Conservation (phyloP, 495 filamentous ascomycete genomes). For the Talaromyces stipitatus region DNA sequence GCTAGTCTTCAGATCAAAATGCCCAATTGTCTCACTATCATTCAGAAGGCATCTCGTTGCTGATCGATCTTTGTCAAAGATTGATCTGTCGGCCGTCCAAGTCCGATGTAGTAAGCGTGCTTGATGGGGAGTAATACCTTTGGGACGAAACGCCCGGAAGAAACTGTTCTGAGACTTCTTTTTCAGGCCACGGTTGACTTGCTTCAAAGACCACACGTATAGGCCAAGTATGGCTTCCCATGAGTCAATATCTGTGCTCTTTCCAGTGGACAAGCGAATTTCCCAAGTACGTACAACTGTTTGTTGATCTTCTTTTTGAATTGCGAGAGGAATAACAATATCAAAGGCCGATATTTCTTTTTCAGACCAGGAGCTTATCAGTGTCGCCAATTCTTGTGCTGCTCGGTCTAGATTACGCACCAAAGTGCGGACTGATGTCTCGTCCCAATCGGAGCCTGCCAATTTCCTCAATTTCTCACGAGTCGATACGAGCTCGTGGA, state of each 20-base stretch:
- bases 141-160: background rate
- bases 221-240: conserved; percentile 1
- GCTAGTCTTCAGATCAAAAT: background rate
- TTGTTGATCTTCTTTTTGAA: background rate
- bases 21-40: background rate
- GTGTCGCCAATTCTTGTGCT: conserved; percentile 12
- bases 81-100: background rate
- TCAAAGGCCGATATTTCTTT: background rate
- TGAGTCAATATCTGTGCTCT: background rate
- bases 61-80: background rate
- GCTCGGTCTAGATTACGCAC: conserved; percentile 19
- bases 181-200: background rate
- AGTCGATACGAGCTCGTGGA: background rate
- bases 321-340: background rate
- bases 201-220: conserved; percentile 2
- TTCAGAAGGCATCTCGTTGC: background rate
- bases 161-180: background rate
- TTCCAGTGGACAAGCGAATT: background rate
- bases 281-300: background rate
- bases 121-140: background rate
- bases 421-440: conserved; percentile 21
- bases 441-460: conserved; percentile 18
- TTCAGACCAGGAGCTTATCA: background rate
- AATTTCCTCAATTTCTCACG: background rate
- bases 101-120: background rate